Evolutionary conservation across 2,329 filamentous ascomycete genomes (phyloP).

Genomic region (Beauveria australis): DNA sequence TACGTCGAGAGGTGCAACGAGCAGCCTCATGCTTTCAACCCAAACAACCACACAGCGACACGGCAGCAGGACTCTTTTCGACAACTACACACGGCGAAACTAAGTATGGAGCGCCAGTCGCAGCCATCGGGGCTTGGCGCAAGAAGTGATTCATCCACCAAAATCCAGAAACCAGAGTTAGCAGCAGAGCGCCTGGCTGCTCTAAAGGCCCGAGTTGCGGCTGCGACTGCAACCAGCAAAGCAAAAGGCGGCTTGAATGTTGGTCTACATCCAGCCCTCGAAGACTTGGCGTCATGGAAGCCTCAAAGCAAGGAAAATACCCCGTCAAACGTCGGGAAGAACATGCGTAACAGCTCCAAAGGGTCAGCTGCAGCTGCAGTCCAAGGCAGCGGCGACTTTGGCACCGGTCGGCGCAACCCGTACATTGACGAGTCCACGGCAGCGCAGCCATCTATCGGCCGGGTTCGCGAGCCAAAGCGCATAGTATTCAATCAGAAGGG

Average conservation of each 20-base stretch:
- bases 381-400: conserved; percentile 10
- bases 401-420: conserved; percentile 48
- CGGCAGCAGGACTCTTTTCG: background rate
- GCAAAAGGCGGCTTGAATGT: conserved; percentile 63
- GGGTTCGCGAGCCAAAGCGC: conserved; percentile 62
- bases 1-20: background rate
- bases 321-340: background rate
- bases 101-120: conserved; percentile 43
- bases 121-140: conserved; percentile 45
- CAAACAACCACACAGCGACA: background rate
- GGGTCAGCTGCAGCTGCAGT: conserved; percentile 16
- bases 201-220: conserved; percentile 71
- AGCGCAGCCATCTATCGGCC: conserved; percentile 47
- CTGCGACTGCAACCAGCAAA: conserved; percentile 56
- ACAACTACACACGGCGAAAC: background rate
- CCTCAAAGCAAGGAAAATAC: conserved; percentile 19
- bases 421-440: conserved; percentile 69
- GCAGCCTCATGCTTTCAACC: background rate
- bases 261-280: conserved; percentile 68
- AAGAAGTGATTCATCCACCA: conserved; percentile 44
- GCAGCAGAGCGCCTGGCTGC: conserved; percentile 63
- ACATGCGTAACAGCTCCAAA: conserved; percentile 12
- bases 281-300: conserved; percentile 43
- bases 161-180: conserved; percentile 48
- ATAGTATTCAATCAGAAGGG: conserved; percentile 91